Conservation (phyloP, 331 rosid species). For the Quercus phellos region DNA sequence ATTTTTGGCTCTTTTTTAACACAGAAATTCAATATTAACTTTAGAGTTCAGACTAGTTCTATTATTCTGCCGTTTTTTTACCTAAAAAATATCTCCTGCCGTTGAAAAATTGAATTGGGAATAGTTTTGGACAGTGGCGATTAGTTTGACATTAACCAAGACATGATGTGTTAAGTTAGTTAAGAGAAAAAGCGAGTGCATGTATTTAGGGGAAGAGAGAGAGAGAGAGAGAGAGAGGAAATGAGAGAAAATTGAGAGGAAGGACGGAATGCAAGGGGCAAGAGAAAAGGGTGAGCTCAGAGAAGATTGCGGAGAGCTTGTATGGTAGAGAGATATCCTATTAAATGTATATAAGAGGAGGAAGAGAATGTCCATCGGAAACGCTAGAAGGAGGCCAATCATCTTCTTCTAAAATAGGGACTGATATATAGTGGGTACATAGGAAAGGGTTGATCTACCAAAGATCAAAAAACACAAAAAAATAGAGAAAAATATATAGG, state of each 20-base stretch:
- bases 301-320: not conserved
- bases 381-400: not conserved
- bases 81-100: too few relatives aligned
- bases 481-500: not conserved
- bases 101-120: not conserved
- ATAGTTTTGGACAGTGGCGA: not conserved
- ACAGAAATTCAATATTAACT: too few relatives aligned
- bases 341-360: not conserved
- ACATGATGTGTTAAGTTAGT: not conserved
- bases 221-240: not conserved
- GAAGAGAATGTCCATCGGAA: not conserved
- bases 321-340: not conserved
- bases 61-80: too few relatives aligned
- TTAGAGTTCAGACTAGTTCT: too few relatives aligned
- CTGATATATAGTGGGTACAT: not conserved
- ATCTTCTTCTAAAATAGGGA: not conserved
- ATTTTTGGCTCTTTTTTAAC: too few relatives aligned
- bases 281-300: not conserved
- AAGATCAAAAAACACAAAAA: not conserved
- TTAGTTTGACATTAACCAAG: not conserved
- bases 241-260: not conserved
- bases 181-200: not conserved
- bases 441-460: not conserved
- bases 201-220: not conserved
- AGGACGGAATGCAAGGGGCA: conserved; percentile 2